Evolutionary conservation across 2,329 filamentous ascomycete genomes (phyloP).

Genomic region (Colletotrichum sansevieriae): DNA sequence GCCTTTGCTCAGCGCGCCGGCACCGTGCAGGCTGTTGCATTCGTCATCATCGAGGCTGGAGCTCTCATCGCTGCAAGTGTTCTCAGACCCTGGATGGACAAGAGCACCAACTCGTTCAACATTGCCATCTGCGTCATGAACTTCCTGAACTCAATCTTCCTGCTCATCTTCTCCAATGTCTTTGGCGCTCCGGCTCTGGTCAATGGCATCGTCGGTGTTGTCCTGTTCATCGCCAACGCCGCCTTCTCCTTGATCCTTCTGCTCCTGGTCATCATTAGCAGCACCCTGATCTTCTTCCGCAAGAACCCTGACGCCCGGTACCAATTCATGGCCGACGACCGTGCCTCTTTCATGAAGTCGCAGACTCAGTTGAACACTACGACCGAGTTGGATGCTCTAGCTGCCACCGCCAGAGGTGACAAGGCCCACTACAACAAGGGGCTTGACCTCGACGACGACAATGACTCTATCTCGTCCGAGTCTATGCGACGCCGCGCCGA

Average conservation of each 20-base stretch:
- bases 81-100: conserved; percentile 97
- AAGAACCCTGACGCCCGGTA: conserved; percentile 97
- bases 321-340: conserved; percentile 96
- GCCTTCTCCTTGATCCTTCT: conserved; percentile 85
- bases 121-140: conserved; percentile 92
- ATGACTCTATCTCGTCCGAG: conserved; percentile 56
- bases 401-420: conserved; percentile 88
- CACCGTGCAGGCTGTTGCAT: conserved; percentile 81
- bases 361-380: conserved; percentile 82
- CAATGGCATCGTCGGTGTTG: conserved; percentile 87
- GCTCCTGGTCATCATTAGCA: conserved; percentile 79
- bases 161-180: conserved; percentile 88
- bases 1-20: conserved; percentile 80
- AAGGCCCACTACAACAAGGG: conserved; percentile 61
- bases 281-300: conserved; percentile 78
- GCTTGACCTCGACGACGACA: conserved; percentile 57
- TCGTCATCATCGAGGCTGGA: conserved; percentile 85
- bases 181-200: conserved; percentile 88
- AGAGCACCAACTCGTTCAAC: conserved; percentile 97
- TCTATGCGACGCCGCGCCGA: conserved; percentile 54
- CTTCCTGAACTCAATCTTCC: conserved; percentile 90
- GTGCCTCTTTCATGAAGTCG: conserved; percentile 97
- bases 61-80: conserved; percentile 84
- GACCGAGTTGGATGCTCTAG: conserved; percentile 91
- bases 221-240: conserved; percentile 91